phyloP scores from a whole-genome alignment of 768 basidiomycete genomes.

The Podaxis sp. region DNA sequence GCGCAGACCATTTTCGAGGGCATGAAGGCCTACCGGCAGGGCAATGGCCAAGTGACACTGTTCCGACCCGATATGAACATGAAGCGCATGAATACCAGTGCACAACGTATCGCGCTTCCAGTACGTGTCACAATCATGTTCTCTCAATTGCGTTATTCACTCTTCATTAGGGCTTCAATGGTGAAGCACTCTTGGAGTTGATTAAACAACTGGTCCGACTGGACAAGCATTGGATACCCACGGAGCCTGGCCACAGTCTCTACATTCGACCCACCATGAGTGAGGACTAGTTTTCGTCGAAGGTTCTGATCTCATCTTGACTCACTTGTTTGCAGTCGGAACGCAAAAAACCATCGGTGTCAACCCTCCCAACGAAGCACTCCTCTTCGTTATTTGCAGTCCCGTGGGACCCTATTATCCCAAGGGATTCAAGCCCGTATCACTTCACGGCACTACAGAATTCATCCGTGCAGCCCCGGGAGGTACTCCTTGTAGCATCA shows the following conservation, averaged over 20 bases:
- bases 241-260: conserved; percentile 82
- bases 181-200: conserved; percentile 68
- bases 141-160: neutral
- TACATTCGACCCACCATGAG: conserved; percentile 85
- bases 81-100: conserved; percentile 90
- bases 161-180: conserved; percentile 66
- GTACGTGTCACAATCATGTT: conserved; percentile 38
- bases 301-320: neutral
- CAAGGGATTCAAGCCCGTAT: conserved; percentile 86
- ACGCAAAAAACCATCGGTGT: conserved; percentile 73
- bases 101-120: conserved; percentile 73
- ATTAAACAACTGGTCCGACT: conserved; percentile 84
- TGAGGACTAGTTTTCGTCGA: neutral
- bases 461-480: conserved; percentile 85
- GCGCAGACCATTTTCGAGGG: conserved; percentile 92
- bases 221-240: conserved; percentile 91
- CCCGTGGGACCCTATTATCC: conserved; percentile 88
- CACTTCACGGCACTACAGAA: conserved; percentile 83
- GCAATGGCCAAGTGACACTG: conserved; percentile 70
- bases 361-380: conserved; percentile 72
- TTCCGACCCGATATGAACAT: conserved; percentile 99
- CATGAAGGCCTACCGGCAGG: conserved; percentile 87
- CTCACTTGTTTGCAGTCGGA: conserved; percentile 56
- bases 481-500: conserved; percentile 42
- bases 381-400: conserved; percentile 82